Conservation (phyloP, 192 early-diverging fungal genomes). For the Lobulomyces angularis region DNA sequence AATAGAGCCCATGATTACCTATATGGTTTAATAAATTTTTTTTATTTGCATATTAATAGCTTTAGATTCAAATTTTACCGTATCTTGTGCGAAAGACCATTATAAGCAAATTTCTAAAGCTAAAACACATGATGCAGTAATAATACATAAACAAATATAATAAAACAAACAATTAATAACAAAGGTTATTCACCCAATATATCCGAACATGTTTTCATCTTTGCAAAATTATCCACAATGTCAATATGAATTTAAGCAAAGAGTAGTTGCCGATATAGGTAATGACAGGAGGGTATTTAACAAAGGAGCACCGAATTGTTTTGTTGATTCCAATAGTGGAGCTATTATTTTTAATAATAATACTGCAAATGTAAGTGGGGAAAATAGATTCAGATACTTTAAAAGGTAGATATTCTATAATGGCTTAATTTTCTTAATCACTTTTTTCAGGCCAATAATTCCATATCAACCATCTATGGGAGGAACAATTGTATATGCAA, state of each 20-base stretch:
- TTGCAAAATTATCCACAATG: conserved; percentile 27
- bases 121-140: conserved; percentile 37
- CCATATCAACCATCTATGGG: conserved; percentile 42
- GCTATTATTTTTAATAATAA: conserved; percentile 4
- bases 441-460: conserved; percentile 46
- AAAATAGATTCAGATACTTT: conserved; percentile 47
- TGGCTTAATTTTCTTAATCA: too few relatives aligned
- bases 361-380: conserved; percentile 26
- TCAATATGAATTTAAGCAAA: conserved; percentile 21
- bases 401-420: too few relatives aligned
- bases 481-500: conserved; percentile 39
- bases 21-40: conserved; percentile 22
- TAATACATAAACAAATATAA: conserved; percentile 2
- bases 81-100: conserved; percentile 39
- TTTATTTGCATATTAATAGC: background rate
- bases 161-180: conserved; percentile 1
- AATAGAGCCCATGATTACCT: conserved; percentile 44
- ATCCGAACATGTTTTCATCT: conserved; percentile 45
- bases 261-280: conserved; percentile 29
- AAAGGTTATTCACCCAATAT: conserved; percentile 39
- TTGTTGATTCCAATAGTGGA: too few relatives aligned
- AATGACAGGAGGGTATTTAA: too few relatives aligned
- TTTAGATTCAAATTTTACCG: conserved; percentile 40
- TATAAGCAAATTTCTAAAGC: conserved; percentile 23
- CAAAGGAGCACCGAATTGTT: too few relatives aligned